Evolutionary conservation across 805 yeast species (phyloP).

Genomic region (Wickerhamomyces bovis): DNA sequence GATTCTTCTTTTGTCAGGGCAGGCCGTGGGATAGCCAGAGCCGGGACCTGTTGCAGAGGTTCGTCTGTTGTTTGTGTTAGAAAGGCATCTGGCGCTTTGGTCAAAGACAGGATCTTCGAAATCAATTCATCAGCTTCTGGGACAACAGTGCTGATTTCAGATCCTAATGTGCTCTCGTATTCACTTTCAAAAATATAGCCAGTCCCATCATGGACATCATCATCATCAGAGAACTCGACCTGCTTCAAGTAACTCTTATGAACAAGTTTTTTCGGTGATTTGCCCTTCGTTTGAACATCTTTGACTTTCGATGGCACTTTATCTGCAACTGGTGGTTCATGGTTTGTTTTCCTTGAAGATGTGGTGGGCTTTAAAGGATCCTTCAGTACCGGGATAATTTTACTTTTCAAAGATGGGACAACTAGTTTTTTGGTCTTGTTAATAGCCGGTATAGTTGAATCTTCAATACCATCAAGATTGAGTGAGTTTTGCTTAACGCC

Average conservation of each 20-base stretch:
- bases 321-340: not conserved
- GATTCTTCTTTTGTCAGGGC: not conserved
- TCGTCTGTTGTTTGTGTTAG: not conserved
- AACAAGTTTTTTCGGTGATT: not conserved
- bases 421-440: not conserved
- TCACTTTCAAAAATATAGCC: not conserved
- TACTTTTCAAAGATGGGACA: too few relatives aligned
- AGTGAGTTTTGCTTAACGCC: not conserved
- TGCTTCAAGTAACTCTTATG: not conserved
- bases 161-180: not conserved
- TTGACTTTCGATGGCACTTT: not conserved
- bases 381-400: not conserved
- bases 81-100: not conserved
- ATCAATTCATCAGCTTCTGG: not conserved
- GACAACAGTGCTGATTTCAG: not conserved
- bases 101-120: not conserved
- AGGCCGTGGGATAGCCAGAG: not conserved
- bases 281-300: not conserved
- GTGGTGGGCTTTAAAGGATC: not conserved
- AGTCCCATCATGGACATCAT: not conserved
- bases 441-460: not conserved
- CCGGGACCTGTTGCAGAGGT: not conserved
- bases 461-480: not conserved
- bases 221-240: not conserved
- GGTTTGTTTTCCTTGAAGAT: not conserved